A percentile compares a stretch with the other conserved stretches of the same genome.
Conservation (phyloP, 1,139 yeast genomes). For the Saccharomyces hybrid region DNA sequence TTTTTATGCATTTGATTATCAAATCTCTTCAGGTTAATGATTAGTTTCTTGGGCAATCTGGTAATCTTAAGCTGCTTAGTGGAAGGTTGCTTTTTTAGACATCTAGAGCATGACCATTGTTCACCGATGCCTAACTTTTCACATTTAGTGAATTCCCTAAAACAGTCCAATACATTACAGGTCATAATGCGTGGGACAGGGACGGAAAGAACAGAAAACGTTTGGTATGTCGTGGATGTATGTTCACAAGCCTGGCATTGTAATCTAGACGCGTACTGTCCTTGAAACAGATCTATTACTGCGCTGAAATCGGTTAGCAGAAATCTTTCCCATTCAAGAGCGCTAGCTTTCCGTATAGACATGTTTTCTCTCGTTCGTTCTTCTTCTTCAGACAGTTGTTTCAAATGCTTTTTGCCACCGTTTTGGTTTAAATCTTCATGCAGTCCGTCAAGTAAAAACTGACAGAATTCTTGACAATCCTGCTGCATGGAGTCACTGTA, state of each 20-base stretch:
- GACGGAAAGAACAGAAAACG: conserved; percentile 64
- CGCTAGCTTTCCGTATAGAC: conserved; percentile 74
- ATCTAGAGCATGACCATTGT: conserved; percentile 80
- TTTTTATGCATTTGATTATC: conserved; percentile 34
- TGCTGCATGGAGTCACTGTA: too few species aligned
- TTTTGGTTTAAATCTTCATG: conserved; percentile 80
- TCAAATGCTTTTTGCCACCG: conserved; percentile 44
- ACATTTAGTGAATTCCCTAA: conserved; percentile 56
- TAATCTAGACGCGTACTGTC: conserved; percentile 74
- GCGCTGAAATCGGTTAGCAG: conserved; percentile 72
- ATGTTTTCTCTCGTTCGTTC: conserved; percentile 66
- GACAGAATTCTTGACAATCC: too few species aligned
- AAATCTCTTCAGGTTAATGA: conserved; percentile 74
- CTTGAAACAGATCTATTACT: conserved; percentile 78
- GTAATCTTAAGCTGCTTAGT: conserved; percentile 60
- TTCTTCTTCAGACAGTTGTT: conserved; percentile 59
- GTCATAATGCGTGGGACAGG: conserved; percentile 48
- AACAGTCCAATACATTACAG: conserved; percentile 48
- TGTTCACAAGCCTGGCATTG: conserved; percentile 63
- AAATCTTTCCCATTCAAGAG: conserved; percentile 89
- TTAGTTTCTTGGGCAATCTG: conserved; percentile 59
- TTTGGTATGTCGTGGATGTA: conserved; percentile 79
- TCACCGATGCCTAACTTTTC: conserved; percentile 71
- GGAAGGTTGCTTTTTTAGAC: conserved; percentile 59
- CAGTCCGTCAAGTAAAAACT: conserved; percentile 60